Evolutionary conservation across 2,329 filamentous ascomycete genomes (phyloP), one percentile per base, ranked within the genome.

Genomic region (Colletotrichum tamarilloi): DNA sequence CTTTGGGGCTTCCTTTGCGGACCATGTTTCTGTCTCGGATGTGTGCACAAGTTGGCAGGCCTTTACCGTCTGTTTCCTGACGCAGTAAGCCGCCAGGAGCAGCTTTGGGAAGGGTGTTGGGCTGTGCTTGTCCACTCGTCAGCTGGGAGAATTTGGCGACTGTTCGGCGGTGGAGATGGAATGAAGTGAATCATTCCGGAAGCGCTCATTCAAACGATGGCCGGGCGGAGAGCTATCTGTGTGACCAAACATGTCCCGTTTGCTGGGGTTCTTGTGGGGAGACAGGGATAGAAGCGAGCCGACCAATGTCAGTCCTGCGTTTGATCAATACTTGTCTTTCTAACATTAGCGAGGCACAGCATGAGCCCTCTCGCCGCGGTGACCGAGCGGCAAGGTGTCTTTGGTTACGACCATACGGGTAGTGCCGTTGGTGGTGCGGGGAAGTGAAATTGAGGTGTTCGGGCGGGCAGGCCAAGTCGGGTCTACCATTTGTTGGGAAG

Each of bases 1-100:
- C 26, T 16, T 67, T 67, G 11, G n/a, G 26, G 28, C 55, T 67
- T 16, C 64, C 56, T n/a, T 60, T 67, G 28, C 64, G 42, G 28
- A 16, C 9, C 56, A 67, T 67, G 28, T 49, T 32, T 24, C 5
- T 30, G 24, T 26, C 19, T 24, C 4, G 5, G n/a, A 52, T 14
- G 16, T n/a, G 11, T 62, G 26, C 14, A 1, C 42, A 9, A 28
- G 26, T n/a, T 26, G 38, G 16, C 24, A 30, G n/a, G 9, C 14
- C 4, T 16, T 6, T 6, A 14, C 52, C 52, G 12, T 55, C 52
- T 24, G 22, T 26, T 28, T 28, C 24, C 5, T 12, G 12, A 16
- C 4, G 24, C 24, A 30, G 7, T 7, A 30, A 9, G 8, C 14
- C 24, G 9, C 8, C 16, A 6, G 19, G 9, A n/a, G 9, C 16